Evolutionary conservation across 805 yeast genomes (phyloP).

Genomic region (Candida multigemmis): DNA sequence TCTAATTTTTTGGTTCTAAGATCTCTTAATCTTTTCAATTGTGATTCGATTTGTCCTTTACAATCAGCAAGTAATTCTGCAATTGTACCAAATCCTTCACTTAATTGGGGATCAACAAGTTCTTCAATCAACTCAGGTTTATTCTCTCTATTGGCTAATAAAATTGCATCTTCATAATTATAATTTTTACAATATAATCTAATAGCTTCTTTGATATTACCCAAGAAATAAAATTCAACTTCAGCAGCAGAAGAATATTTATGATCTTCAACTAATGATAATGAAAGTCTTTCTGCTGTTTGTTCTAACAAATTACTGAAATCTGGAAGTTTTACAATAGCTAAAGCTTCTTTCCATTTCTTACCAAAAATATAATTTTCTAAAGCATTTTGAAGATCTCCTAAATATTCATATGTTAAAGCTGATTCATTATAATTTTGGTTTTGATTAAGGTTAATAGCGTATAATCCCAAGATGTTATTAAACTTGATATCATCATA

Average conservation of each 20-base stretch:
- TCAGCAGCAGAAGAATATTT: constrained; percentile 75
- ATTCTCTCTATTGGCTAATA: constrained; percentile 44
- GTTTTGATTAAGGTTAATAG: constrained; percentile 46
- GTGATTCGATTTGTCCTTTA: constrained; percentile 75
- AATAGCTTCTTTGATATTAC: constrained; percentile 55
- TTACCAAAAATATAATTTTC: constrained; percentile 62
- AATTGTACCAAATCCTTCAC: constrained; percentile 80
- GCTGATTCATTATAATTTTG: constrained; percentile 71
- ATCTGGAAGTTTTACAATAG: constrained; percentile 40
- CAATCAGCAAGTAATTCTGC: constrained; percentile 95
- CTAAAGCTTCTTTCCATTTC: constrained; percentile 79
- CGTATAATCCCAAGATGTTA: constrained; percentile 49
- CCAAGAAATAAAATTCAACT: constrained; percentile 55
- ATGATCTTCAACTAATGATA: constrained; percentile 56
- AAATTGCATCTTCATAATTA: constrained; percentile 65
- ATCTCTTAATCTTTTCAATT: constrained; percentile 74
- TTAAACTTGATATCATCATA: constrained; percentile 42
- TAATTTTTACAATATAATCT: constrained; percentile 66
- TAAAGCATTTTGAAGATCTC: constrained; percentile 49
- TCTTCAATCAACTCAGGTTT: constrained; percentile 39
- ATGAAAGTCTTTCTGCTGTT: constrained; percentile 53
- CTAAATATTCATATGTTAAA: constrained; percentile 62
- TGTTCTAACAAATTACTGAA: constrained; percentile 28
- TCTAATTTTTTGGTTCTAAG: constrained; percentile 72
- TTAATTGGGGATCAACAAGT: constrained; percentile 63